Percentiles rank a stretch among this genome's conserved stretches.
Conservation (phyloP, 169 alveolate species). For the Babesia caballi region DNA sequence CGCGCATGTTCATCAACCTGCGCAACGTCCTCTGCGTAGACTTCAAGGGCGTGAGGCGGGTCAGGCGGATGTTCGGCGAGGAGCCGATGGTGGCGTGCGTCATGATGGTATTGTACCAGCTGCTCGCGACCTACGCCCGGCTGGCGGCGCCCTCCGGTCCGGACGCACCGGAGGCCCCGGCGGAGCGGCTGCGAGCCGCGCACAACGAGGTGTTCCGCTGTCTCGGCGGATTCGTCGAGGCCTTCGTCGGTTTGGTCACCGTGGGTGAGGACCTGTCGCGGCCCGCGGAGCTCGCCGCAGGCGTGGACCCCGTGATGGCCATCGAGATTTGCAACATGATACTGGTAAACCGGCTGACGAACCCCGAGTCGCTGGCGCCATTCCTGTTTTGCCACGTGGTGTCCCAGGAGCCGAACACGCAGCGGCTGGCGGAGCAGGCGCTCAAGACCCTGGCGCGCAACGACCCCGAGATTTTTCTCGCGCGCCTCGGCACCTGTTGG, state of each 20-base stretch:
- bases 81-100: background rate
- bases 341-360: constrained; percentile 43
- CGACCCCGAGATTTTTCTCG: constrained; percentile 39
- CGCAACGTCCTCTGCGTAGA: constrained; percentile 10
- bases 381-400: constrained; percentile 38
- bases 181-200: background rate
- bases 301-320: constrained; percentile 14
- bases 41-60: constrained; percentile 3
- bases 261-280: background rate
- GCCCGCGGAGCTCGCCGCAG: background rate
- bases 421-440: constrained; percentile 50
- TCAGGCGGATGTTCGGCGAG: constrained; percentile 12
- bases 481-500: constrained; percentile 8
- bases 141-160: constrained; percentile 1
- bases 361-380: constrained; percentile 30
- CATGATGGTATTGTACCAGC: constrained; percentile 46
- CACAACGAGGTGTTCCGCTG: constrained; percentile 1
- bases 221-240: constrained; percentile 6
- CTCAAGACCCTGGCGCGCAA: constrained; percentile 30
- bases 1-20: constrained; percentile 26
- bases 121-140: constrained; percentile 8
- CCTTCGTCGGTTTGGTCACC: background rate
- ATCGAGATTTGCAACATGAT: constrained; percentile 46
- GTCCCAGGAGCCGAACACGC: constrained; percentile 37
- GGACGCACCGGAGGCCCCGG: background rate